Evolutionary conservation across 2,329 filamentous ascomycete species (phyloP).

Genomic region (Colletotrichum horii): DNA sequence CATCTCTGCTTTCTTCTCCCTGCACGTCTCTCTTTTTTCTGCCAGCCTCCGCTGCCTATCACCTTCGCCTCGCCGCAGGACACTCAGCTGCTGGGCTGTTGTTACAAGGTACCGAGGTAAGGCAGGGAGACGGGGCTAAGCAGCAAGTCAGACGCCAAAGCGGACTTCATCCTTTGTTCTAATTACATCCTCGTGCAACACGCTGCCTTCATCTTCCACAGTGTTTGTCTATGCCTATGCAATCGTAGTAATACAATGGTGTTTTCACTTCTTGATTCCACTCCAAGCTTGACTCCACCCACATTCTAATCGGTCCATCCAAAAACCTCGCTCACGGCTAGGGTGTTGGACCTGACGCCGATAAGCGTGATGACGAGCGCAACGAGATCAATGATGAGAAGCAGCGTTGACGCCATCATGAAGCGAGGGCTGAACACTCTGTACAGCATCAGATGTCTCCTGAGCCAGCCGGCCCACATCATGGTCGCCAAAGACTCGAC

Average conservation of each 20-base stretch:
- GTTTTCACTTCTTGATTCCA: not conserved
- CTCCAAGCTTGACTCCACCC: not conserved
- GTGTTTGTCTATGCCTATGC: not conserved
- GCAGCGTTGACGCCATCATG: conserved; percentile 76
- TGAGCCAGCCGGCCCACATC: conserved; percentile 85
- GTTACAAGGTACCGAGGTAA: conserved; percentile 5
- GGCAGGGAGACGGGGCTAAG: conserved; percentile 1
- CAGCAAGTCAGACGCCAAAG: conserved; percentile 5
- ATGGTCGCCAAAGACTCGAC: conserved; percentile 86
- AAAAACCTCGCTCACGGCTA: conserved; percentile 87
- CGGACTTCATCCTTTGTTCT: conserved; percentile 14
- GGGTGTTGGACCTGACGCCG: conserved; percentile 76
- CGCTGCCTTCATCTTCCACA: not conserved
- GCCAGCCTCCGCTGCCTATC: not conserved
- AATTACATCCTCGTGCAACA: not conserved
- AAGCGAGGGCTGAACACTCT: conserved; percentile 91
- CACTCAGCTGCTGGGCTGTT: not conserved
- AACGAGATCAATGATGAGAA: conserved; percentile 80
- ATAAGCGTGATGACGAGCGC: conserved; percentile 73
- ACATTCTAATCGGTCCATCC: conserved; percentile 67
- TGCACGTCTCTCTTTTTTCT: not conserved
- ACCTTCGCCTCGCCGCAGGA: not conserved
- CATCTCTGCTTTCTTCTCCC: not conserved
- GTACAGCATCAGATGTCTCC: conserved; percentile 95
- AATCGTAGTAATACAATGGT: not conserved